Base-by-base conservation (phyloP, 768 basidiomycete species). In the Kwoniella heveanensis region DNA sequence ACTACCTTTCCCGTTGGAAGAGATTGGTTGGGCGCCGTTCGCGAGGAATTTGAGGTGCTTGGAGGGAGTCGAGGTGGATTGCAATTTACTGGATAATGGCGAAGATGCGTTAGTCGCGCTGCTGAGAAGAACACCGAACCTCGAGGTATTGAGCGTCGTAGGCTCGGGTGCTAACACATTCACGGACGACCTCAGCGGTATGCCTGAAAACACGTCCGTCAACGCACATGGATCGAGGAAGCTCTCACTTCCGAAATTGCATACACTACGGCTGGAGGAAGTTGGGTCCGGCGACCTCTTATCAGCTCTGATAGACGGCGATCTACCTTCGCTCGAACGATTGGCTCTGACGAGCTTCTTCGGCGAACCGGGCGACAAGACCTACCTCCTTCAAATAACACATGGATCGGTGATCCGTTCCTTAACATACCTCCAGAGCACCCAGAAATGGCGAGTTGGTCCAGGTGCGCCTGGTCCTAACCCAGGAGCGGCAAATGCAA, bases 361-460 rank as follows among this genome's bases (percentile, higher is more conserved):
- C 51, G 57, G 58, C 12, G 51, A 52, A 12, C 48, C 54, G 0
- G 29, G 25, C 26, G 73, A 77, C 26, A 62, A 56, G 24, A 79
- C 76, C 2, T 54, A 62, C 2, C 57, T 57, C 1, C 64, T 80
- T 25, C 64, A 72, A 44, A 39, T 58, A 15, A 22, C 58, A 0
- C 78, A 80, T 50, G 77, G 77, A 0, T 12, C 49, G 1, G 71
- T 72, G 49, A 56, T 80, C 12, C 26, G 58, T 2, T 74, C 72
- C 0, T 61, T 79, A 8, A 73, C 76, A 0, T 76, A 73, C 48
- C 69, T 75, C 19, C 62, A 67, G 10, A 52, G 65, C 1, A 64
- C 39, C 3, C 39, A 66, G 47, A 72, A 74, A 48, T 77, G 72
- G 63, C 76, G 76, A 10, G 60, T 37, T 13, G 24, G 32, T 32